A percentile compares a stretch with the other conserved stretches of the same genome.
These are phyloP conservation scores for Camillea tinctor DNA, from an alignment of 2,329 filamentous ascomycete genomes.

Conservation along the genomic window DNA sequence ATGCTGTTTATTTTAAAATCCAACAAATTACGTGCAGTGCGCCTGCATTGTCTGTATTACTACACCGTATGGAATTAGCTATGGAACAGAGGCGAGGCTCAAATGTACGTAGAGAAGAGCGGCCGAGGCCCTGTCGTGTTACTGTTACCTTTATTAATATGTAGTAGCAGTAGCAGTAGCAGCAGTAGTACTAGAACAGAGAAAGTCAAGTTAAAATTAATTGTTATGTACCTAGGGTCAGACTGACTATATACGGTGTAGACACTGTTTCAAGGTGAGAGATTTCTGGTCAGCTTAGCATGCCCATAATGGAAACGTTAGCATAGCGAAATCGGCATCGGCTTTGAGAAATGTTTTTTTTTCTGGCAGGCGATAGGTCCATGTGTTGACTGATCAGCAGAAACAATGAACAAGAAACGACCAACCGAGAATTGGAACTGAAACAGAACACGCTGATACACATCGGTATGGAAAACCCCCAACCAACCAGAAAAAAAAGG, in stretches of 20 bases:
- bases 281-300: neutral
- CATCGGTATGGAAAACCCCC: neutral
- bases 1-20: neutral
- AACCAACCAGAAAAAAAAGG: too few relatives aligned
- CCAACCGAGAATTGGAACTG: too few relatives aligned
- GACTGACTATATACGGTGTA: too few relatives aligned
- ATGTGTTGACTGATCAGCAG: neutral
- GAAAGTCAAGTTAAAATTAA: neutral
- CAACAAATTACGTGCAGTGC: neutral
- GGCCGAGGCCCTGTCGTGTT: neutral
- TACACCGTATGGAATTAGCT: neutral
- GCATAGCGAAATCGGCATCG: neutral
- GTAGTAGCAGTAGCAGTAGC: too few relatives aligned
- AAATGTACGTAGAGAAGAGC: neutral
- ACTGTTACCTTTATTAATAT: too few relatives aligned
- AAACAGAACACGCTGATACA: too few relatives aligned
- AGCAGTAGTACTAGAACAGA: neutral
- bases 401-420: neutral
- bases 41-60: neutral
- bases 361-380: too few relatives aligned
- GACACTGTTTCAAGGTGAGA: neutral
- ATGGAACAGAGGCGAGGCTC: neutral
- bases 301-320: neutral
- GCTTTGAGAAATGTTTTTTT: too few relatives aligned
- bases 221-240: neutral